Base-by-base conservation (phyloP, 2,329 filamentous ascomycete species). In the Aspergillus sojae region DNA sequence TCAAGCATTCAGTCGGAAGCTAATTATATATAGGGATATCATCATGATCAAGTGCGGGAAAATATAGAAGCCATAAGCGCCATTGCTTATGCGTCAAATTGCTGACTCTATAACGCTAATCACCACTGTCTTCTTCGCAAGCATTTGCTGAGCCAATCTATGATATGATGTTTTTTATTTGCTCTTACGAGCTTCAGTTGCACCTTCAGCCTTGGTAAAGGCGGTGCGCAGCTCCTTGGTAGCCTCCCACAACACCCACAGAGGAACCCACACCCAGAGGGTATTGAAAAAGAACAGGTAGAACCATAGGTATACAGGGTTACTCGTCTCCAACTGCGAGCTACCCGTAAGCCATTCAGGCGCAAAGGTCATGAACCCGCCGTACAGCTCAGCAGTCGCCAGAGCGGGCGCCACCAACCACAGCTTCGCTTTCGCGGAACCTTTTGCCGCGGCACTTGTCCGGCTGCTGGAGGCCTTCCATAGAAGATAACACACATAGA, bases 281-380 rank as follows among this genome's bases (percentile, higher is more conserved):
- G 80, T 84, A 70, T 90, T 90, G 77, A 89, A 89, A 75, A 89
- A 88, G 63, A 85, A 75, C 66, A 90, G 75, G 69, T 89, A 89
- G 12, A 89, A 75, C 85, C 86, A 89, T 72, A 86, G 72, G 70
- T 87, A 89, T 75, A 89, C 86, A 67, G 83, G 85, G 65, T 88
- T 87, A 34, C 80, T 81, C 0, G 84, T 86, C 65, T 86, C 84
- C 61, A 90, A 76, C 69, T 86, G 85, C 19, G 83, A 78, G 54
- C 79, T 85, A 0, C 85, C 87, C 3, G 81, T 85, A 67, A 90
- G 73, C 87, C 87, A 89, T 72, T 90, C 87, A 39, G 87, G 87
- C 46, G 83, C 84, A 74, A 89, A 89, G 0, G 87, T 89, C 86
- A 89, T 89, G 72, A 85, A 89, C 1, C 78, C 80, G 6, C 87